Evolutionary conservation across 331 rosid species (phyloP).

Genomic region (Stylosanthes scabra): DNA sequence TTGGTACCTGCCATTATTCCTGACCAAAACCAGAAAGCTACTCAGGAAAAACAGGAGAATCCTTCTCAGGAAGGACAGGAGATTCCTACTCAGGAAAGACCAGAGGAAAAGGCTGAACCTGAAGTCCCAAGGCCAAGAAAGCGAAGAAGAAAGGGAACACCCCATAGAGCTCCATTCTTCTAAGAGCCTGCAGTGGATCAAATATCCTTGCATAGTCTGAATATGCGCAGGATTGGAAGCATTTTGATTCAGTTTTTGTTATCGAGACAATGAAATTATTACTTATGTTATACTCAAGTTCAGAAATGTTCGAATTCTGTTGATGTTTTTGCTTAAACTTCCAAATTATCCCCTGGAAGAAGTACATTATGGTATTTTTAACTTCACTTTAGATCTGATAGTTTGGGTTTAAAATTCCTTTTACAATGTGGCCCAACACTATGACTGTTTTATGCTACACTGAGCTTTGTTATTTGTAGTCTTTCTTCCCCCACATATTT

Average conservation of each 20-base stretch:
- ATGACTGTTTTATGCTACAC: constrained; percentile 3
- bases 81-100: constrained; percentile 8
- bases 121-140: not conserved
- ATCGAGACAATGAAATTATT: constrained; percentile 9
- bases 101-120: constrained; percentile 1
- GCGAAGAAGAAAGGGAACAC: constrained; percentile 65
- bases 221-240: constrained; percentile 13
- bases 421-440: constrained; percentile 1
- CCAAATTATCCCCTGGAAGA: not conserved
- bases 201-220: not conserved
- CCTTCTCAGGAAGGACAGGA: not conserved
- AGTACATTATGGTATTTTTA: not conserved
- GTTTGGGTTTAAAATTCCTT: constrained; percentile 4
- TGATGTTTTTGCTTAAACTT: constrained; percentile 1
- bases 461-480: not conserved
- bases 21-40: not conserved
- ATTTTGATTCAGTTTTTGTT: not conserved
- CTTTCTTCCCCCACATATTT: not conserved
- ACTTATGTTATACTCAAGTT: not conserved
- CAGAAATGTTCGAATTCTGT: not conserved
- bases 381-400: not conserved
- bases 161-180: constrained; percentile 62
- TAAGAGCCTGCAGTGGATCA: constrained; percentile 24
- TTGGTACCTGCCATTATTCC: constrained; percentile 41
- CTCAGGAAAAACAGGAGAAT: not conserved